Evolutionary conservation across 164 flowering plant species (phyloP).

Genomic region (Liriodendron chinense): DNA sequence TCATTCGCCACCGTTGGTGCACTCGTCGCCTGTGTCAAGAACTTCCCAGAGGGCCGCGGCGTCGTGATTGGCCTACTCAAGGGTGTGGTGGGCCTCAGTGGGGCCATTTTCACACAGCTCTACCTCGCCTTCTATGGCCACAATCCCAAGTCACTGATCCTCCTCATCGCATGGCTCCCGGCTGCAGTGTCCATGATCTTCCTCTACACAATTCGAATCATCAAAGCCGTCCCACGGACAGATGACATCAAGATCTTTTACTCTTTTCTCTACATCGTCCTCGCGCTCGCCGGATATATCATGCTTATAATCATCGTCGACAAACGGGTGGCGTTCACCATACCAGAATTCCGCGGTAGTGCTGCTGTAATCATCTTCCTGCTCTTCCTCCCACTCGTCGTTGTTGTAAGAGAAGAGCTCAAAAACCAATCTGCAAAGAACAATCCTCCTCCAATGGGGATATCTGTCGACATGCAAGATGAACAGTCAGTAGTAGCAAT

Average conservation of each 20-base stretch:
- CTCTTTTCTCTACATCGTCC: constrained; percentile 28
- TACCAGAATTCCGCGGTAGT: constrained; percentile 13
- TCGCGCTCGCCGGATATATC: constrained; percentile 35
- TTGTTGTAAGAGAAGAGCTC: constrained; percentile 26
- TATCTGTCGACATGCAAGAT: not conserved
- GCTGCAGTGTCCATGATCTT: constrained; percentile 27
- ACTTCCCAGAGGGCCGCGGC: constrained; percentile 67
- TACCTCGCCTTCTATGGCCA: constrained; percentile 45
- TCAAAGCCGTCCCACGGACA: constrained; percentile 23
- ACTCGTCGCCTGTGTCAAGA: constrained; percentile 52
- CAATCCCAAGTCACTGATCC: constrained; percentile 25
- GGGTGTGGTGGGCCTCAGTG: constrained; percentile 60
- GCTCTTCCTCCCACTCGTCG: constrained; percentile 25
- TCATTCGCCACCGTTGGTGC: constrained; percentile 58
- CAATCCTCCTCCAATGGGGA: not conserved
- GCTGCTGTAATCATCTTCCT: constrained; percentile 20
- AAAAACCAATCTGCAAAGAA: constrained; percentile 9
- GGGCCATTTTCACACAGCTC: constrained; percentile 59
- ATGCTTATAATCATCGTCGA: constrained; percentile 33
- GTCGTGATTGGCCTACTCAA: constrained; percentile 60
- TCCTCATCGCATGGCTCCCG: constrained; percentile 35
- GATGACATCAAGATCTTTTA: constrained; percentile 36
- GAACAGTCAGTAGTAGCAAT: not conserved
- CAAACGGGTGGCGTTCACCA: constrained; percentile 20
- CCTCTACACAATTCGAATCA: constrained; percentile 25